These are phyloP conservation scores for Primulina huaijiensis DNA, from an alignment of 257 asterid species.

Conservation along the genomic window DNA sequence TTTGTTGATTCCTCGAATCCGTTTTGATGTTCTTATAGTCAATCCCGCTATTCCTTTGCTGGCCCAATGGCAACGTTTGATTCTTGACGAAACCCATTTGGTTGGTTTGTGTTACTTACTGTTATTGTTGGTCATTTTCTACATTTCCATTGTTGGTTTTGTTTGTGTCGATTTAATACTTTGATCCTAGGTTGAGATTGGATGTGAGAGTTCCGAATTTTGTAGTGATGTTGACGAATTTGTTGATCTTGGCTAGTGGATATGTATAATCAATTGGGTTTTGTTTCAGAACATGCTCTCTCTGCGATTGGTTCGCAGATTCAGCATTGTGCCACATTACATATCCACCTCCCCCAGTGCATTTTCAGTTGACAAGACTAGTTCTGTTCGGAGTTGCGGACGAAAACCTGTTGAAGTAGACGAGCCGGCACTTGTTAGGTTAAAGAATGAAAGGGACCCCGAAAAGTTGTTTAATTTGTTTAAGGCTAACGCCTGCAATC, in stretches of 20 bases:
- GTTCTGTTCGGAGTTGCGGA: constrained; percentile 19
- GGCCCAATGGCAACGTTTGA: not conserved
- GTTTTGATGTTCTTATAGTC: not conserved
- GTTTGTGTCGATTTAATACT: constrained; percentile 3
- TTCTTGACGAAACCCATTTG: constrained; percentile 14
- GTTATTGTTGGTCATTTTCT: not conserved
- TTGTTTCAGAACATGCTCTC: constrained; percentile 59
- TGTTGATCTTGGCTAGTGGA: constrained; percentile 36
- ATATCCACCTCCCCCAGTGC: constrained; percentile 26
- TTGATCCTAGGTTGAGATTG: constrained; percentile 4
- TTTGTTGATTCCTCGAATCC: not conserved
- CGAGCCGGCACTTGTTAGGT: constrained; percentile 69
- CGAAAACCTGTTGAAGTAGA: constrained; percentile 30
- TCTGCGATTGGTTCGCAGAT: constrained; percentile 76
- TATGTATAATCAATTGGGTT: constrained; percentile 33
- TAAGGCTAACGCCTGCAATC: constrained; percentile 69
- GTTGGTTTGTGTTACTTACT: not conserved
- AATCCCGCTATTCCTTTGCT: not conserved
- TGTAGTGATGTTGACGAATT: constrained; percentile 21
- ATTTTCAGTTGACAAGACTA: constrained; percentile 22
- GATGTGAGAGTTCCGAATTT: constrained; percentile 21
- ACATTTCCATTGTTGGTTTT: constrained; percentile 19
- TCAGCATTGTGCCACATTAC: constrained; percentile 37
- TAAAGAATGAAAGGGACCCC: constrained; percentile 69
- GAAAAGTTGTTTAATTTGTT: constrained; percentile 65